Evolutionary conservation across 2,329 filamentous ascomycete genomes (phyloP).

Genomic region (Neoascochyta sp.): DNA sequence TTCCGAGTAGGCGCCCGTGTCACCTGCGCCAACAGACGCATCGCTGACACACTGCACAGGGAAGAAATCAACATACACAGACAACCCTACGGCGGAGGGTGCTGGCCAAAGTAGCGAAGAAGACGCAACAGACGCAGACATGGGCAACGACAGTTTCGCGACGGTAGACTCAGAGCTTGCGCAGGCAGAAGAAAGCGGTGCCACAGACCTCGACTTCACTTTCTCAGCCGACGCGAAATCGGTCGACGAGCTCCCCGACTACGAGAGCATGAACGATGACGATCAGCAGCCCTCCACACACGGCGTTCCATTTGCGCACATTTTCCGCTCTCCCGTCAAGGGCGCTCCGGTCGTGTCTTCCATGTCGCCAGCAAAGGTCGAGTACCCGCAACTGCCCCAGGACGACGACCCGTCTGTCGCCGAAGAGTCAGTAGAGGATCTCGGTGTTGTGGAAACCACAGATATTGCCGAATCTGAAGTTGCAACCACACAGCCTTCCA

Average conservation of each 20-base stretch:
- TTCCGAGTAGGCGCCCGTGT: constrained; percentile 30
- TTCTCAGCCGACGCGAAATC: constrained; percentile 13
- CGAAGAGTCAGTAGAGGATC: neutral
- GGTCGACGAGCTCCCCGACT: constrained; percentile 5
- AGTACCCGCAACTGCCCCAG: constrained; percentile 17
- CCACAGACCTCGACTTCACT: no score
- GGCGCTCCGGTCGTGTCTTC: neutral
- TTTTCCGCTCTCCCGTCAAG: constrained; percentile 25
- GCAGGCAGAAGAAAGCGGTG: neutral
- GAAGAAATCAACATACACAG: constrained; percentile 16
- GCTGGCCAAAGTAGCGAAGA: constrained; percentile 9
- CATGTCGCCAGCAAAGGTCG: constrained; percentile 9
- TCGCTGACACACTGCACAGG: constrained; percentile 20
- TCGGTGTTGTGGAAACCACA: no score
- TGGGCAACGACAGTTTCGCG: constrained; percentile 9
- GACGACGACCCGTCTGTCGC: neutral
- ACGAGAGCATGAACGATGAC: constrained; percentile 9
- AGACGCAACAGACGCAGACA: constrained; percentile 12
- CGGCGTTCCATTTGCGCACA: constrained; percentile 2
- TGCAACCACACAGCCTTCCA: no score
- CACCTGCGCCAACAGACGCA: neutral
- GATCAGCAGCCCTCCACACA: constrained; percentile 15
- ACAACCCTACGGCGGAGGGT: constrained; percentile 5
- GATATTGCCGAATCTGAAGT: no score
- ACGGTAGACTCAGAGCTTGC: constrained; percentile 9